Base-by-base conservation (phyloP, 768 basidiomycete species). In the Lactarius hatsudake region DNA sequence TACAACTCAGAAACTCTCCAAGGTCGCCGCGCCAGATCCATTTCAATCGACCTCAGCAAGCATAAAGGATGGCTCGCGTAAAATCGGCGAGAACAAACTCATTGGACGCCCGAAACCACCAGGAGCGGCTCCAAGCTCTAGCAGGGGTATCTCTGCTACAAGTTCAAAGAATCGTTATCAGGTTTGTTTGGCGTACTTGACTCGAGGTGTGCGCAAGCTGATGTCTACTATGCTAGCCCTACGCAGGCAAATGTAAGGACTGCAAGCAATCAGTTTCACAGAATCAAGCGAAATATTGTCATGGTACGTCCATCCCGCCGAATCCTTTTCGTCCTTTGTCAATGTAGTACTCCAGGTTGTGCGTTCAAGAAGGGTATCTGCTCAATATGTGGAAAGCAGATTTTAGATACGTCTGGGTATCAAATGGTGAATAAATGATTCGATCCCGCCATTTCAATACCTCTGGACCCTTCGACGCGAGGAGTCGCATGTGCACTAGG, bases 291-390 rank as follows among this genome's bases (percentile, higher is more conserved):
- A 94, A 93, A 78, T 94, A 91, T 77, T 94, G 93, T 73, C 92
- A 94, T 82, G 89, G 92, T 90, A 72, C 67, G 85, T 40, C 64
- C 55, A 54, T 15, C 51, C 32, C 55, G 26, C 56, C 36, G 32
- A 53, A 61, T 36, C 54, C 55, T 38, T 57, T 60, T 42, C 26
- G 59, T 9, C 61, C 9, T 60, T 64, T 59, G 30, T 42, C 36
- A 28, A 60, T 38, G 38, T 26, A 58, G 56, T 43, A 42, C 68
- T 62, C 36, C 71, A 93, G 92, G 93, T 36, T 94, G 92, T 75
- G 93, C 92, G 26, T 94, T 89, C 78, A 93, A 89, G 81, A 91
- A 91, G 74, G 93, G 93, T 15, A 76, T 91, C 45, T 94, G 93
- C 72, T 86, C 91, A 56, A 93, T 94, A 79, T 94, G 93, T 71